phyloP scores from a whole-genome alignment of 2,329 filamentous ascomycete genomes.

The Boeremia exigua region DNA sequence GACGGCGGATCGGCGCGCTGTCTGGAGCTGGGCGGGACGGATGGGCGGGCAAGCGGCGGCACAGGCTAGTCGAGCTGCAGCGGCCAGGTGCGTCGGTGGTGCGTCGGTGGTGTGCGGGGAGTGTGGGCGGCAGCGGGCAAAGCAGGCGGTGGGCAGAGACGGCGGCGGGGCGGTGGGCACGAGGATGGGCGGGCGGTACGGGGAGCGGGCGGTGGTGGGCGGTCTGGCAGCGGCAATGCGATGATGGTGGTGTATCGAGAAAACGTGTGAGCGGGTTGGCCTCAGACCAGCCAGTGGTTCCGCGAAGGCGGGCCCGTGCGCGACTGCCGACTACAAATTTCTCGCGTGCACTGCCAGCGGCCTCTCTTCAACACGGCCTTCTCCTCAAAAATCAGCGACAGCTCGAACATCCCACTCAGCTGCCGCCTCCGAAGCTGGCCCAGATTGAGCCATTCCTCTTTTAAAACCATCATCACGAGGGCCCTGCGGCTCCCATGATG shows the following conservation, averaged over 20 bases:
- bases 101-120: constrained; percentile 21
- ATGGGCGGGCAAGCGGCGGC: constrained; percentile 47
- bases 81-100: constrained; percentile 16
- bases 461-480: constrained; percentile 86
- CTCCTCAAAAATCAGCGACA: constrained; percentile 77
- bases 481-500: constrained; percentile 68
- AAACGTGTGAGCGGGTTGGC: constrained; percentile 39
- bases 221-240: constrained; percentile 25
- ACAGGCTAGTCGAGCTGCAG: constrained; percentile 17
- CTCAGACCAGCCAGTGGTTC: constrained; percentile 20
- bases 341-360: constrained; percentile 24
- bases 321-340: constrained; percentile 26
- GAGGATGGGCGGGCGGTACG: constrained; percentile 5
- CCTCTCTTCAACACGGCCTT: constrained; percentile 60
- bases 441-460: constrained; percentile 70
- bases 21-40: constrained; percentile 42
- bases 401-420: constrained; percentile 62
- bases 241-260: constrained; percentile 30
- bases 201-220: constrained; percentile 21
- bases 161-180: neutral
- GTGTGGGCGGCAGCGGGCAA: neutral
- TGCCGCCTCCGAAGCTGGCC: constrained; percentile 75
- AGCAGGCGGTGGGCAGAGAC: neutral
- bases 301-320: no score
- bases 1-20: constrained; percentile 20